A percentile compares a stretch with the other conserved stretches of the same genome.
These are phyloP conservation scores for Vigna angularis DNA, from an alignment of 306 rosid species.

Conservation along the genomic window DNA sequence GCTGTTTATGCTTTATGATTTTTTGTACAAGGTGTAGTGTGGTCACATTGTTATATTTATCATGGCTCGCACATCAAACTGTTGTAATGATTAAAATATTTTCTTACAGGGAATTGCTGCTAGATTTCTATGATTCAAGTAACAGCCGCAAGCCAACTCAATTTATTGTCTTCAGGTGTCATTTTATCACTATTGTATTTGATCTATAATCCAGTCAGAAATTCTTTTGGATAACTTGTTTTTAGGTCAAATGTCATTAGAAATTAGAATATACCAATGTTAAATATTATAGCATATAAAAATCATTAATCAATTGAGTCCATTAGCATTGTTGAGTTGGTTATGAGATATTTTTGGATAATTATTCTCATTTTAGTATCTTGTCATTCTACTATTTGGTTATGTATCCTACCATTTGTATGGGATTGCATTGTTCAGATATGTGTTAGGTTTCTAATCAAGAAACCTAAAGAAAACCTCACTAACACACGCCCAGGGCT, in stretches of 20 bases:
- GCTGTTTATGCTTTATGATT: conserved; percentile 8
- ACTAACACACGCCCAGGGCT: no score
- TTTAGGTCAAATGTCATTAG: conserved; percentile 13
- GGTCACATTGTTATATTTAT: conserved; percentile 17
- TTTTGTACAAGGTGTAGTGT: conserved; percentile 6
- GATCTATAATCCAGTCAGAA: background rate
- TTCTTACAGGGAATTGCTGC: conserved; percentile 82
- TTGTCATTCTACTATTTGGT: background rate
- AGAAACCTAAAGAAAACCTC: no score
- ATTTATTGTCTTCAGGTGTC: conserved; percentile 88
- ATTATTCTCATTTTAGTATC: background rate
- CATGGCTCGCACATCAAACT: conserved; percentile 24
- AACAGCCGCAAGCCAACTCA: conserved; percentile 74
- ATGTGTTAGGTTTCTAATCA: no score
- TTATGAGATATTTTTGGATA: conserved; percentile 15
- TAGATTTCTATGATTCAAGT: conserved; percentile 81
- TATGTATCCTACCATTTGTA: background rate
- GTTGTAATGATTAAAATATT: conserved; percentile 18
- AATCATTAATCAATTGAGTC: conserved; percentile 7
- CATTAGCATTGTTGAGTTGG: background rate
- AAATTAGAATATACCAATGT: conserved; percentile 19
- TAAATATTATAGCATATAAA: conserved; percentile 1
- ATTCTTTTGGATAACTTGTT: conserved; percentile 30
- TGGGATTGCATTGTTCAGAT: background rate
- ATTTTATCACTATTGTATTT: conserved; percentile 32